Evolutionary conservation across 345 rosid genomes (phyloP).

Genomic region (Pugionium dolabratum): DNA sequence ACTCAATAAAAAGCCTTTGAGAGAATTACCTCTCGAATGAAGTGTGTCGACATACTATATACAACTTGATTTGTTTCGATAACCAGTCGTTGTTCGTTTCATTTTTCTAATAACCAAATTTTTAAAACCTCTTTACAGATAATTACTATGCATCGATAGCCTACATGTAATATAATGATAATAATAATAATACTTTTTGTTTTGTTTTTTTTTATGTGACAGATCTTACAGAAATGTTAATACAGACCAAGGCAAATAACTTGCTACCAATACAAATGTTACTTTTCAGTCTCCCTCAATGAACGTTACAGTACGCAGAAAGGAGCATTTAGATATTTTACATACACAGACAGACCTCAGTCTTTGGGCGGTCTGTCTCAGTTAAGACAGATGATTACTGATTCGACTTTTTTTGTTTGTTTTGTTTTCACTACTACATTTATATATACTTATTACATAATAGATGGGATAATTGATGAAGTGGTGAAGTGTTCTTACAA

Average conservation of each 20-base stretch:
- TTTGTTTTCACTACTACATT: slow-evolving; percentile 2
- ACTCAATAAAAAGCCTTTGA: too few species aligned
- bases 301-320: slow-evolving; percentile 22
- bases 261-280: slow-evolving; percentile 36
- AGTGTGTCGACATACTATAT: not conserved
- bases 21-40: too few species aligned
- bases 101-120: not conserved
- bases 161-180: not conserved
- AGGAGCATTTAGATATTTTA: slow-evolving; percentile 15
- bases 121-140: not conserved
- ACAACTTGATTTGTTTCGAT: not conserved
- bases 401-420: slow-evolving; percentile 1
- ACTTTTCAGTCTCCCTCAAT: slow-evolving; percentile 15
- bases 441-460: slow-evolving; percentile 36
- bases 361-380: slow-evolving; percentile 22
- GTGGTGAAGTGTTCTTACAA: slow-evolving; percentile 42
- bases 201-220: not conserved
- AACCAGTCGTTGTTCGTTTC: not conserved
- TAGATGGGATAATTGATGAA: slow-evolving; percentile 27
- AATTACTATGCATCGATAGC: not conserved
- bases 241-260: slow-evolving; percentile 12
- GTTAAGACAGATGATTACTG: slow-evolving; percentile 21
- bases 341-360: slow-evolving; percentile 19
- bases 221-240: slow-evolving; percentile 5
- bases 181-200: too few species aligned